Evolutionary conservation across 2,329 filamentous ascomycete genomes (phyloP), one percentile per base, ranked within the genome.

Genomic region (Verruconis gallopava): DNA sequence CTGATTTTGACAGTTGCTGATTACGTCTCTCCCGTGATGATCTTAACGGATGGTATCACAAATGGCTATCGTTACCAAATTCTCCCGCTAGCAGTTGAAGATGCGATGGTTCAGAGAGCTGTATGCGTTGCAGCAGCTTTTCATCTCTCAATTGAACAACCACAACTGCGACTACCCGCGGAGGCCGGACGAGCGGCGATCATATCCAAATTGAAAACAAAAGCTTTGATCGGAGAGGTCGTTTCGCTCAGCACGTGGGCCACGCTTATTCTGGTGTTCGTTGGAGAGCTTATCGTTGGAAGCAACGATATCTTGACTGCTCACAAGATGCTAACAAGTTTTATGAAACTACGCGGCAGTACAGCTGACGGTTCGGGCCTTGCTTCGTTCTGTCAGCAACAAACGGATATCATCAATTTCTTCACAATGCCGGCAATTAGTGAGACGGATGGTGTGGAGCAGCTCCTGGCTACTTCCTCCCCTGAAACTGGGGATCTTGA

Each of bases 261-360:
- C 1, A 64, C 60, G 0, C 49, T 65, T 9, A 46, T 64, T 1
- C 55, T 65, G 0, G 51, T 65, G 1, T 47, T 65, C 0, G 61
- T 65, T 0, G 62, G 62, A 0, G 62, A 65, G 12, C 64, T 62
- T 0, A 62, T 65, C 4, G 65, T 61, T 0, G 62, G 60, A 1
- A 59, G 60, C 3, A 53, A 52, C 15, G 62, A 64, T 40, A 40
- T 40, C 13, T 21, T 40, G 38, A 28, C 38, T 21, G n/a, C 33
- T 12, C 9, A 28, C 4, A 28, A 20, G 15, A 28, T 28, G 12
- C 33, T 40, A 28, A 25, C 21, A 6, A 30, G 21, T 21, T 40
- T 40, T 18, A 21, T 38, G 3, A 6, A 22, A 18, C 3, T 14
- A 38, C 3, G 14, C 4, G 21, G 21, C 18, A 30, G 25, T n/a